These are phyloP conservation scores for Dendrobium nobile DNA, from an alignment of 106 monocot species.

Conservation along the genomic window DNA sequence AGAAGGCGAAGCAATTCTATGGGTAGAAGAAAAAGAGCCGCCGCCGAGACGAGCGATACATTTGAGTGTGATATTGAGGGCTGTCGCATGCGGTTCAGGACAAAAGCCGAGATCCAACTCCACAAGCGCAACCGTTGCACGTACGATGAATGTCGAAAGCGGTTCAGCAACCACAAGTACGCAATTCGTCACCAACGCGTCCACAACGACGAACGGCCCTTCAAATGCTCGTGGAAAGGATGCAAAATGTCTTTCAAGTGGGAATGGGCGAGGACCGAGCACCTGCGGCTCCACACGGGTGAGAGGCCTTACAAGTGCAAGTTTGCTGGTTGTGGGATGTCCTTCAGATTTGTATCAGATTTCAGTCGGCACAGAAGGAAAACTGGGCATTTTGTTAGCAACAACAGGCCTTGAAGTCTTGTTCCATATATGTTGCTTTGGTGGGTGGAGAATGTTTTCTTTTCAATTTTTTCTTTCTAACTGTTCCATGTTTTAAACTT, in stretches of 20 bases:
- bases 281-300: conserved; percentile 53
- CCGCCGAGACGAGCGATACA: background rate
- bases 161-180: conserved; percentile 38
- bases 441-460: background rate
- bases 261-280: conserved; percentile 67
- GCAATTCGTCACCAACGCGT: conserved; percentile 31
- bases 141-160: conserved; percentile 42
- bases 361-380: conserved; percentile 63
- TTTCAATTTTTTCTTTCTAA: conserved; percentile 1
- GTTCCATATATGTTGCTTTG: background rate
- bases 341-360: conserved; percentile 63
- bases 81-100: conserved; percentile 38
- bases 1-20: background rate
- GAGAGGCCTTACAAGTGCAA: conserved; percentile 57
- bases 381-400: conserved; percentile 31
- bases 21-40: background rate
- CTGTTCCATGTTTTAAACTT: background rate
- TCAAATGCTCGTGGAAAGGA: conserved; percentile 51
- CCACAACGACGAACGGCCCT: conserved; percentile 46
- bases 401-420: background rate
- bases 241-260: conserved; percentile 68
- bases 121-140: conserved; percentile 40
- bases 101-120: conserved; percentile 18
- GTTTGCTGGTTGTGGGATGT: conserved; percentile 44
- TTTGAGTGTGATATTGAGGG: conserved; percentile 36